phyloP scores from a whole-genome alignment of 495 filamentous ascomycete genomes.

The Cryomyces antarcticus region DNA sequence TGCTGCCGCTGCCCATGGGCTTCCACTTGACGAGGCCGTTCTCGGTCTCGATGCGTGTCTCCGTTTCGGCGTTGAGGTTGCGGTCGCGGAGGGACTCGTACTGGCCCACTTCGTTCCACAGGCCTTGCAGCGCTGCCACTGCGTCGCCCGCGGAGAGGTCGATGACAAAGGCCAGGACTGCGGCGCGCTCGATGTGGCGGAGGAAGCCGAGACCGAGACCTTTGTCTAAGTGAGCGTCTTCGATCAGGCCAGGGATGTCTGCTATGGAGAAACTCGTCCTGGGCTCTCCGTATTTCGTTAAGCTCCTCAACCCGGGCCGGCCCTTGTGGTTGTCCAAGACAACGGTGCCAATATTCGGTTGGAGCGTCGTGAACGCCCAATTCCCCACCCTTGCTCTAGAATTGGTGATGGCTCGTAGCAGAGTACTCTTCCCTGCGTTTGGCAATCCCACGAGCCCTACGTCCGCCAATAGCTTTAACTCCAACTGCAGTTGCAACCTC shows the following conservation, averaged over 20 bases:
- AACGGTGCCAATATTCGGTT: slow-evolving; percentile 87
- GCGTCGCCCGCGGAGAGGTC: slow-evolving; percentile 69
- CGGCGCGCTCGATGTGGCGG: slow-evolving; percentile 81
- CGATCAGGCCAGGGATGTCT: slow-evolving; percentile 83
- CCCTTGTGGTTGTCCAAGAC: slow-evolving; percentile 70
- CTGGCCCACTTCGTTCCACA: slow-evolving; percentile 77
- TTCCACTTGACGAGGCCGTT: slow-evolving; percentile 3
- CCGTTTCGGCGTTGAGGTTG: slow-evolving; percentile 29
- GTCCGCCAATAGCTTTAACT: slow-evolving; percentile 87
- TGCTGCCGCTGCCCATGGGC: slow-evolving; percentile 1
- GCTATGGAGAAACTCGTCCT: slow-evolving; percentile 78
- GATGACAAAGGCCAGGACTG: slow-evolving; percentile 81
- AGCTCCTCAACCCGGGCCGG: slow-evolving; percentile 26
- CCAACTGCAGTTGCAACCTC: slow-evolving; percentile 61
- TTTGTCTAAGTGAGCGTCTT: slow-evolving; percentile 78
- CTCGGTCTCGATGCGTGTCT: slow-evolving; percentile 16
- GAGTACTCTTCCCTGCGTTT: slow-evolving; percentile 89
- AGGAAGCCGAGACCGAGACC: slow-evolving; percentile 83
- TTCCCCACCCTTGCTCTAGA: slow-evolving; percentile 74
- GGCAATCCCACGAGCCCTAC: slow-evolving; percentile 86
- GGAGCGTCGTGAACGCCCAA: slow-evolving; percentile 93
- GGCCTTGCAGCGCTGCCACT: slow-evolving; percentile 47
- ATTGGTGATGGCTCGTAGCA: slow-evolving; percentile 67
- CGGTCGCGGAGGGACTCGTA: slow-evolving; percentile 55
- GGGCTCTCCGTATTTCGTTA: slow-evolving; percentile 18